Conservation (phyloP, 495 filamentous ascomycete species). For the Jackrogersella minutella region DNA sequence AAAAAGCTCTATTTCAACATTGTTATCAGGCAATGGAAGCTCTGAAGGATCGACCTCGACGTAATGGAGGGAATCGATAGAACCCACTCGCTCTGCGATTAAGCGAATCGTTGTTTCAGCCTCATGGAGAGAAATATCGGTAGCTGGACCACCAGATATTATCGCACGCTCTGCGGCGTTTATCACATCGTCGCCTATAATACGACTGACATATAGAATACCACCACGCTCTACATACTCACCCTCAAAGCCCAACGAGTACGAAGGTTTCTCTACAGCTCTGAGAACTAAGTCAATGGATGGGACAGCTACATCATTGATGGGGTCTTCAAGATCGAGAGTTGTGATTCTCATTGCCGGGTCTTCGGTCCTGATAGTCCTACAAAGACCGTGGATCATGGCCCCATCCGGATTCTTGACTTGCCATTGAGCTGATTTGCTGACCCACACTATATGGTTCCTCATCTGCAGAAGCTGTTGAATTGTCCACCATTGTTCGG, state of each 20-base stretch:
- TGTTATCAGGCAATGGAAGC: slow-evolving; percentile 17
- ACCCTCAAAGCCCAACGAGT: slow-evolving; percentile 15
- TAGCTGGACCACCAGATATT: neutral
- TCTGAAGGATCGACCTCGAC: slow-evolving; percentile 11
- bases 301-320: neutral
- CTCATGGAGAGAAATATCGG: neutral
- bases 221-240: slow-evolving; percentile 48
- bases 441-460: slow-evolving; percentile 46
- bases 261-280: neutral
- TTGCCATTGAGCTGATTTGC: slow-evolving; percentile 40
- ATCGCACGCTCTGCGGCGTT: slow-evolving; percentile 28
- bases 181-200: slow-evolving; percentile 21
- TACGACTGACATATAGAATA: slow-evolving; percentile 37
- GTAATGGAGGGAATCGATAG: slow-evolving; percentile 28
- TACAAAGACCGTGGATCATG: slow-evolving; percentile 40
- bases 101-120: slow-evolving; percentile 30
- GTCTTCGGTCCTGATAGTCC: slow-evolving; percentile 43
- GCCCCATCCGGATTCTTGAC: slow-evolving; percentile 41
- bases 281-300: slow-evolving; percentile 27
- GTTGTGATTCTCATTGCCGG: slow-evolving; percentile 35
- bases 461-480: neutral
- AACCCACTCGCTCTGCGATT: slow-evolving; percentile 31
- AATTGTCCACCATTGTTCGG: slow-evolving; percentile 27
- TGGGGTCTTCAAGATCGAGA: slow-evolving; percentile 39
- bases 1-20: slow-evolving; percentile 48